Evolutionary conservation across 106 monocot species (phyloP), one percentile per base, ranked within the genome.

Genomic region (Dendrobium huoshanense): DNA sequence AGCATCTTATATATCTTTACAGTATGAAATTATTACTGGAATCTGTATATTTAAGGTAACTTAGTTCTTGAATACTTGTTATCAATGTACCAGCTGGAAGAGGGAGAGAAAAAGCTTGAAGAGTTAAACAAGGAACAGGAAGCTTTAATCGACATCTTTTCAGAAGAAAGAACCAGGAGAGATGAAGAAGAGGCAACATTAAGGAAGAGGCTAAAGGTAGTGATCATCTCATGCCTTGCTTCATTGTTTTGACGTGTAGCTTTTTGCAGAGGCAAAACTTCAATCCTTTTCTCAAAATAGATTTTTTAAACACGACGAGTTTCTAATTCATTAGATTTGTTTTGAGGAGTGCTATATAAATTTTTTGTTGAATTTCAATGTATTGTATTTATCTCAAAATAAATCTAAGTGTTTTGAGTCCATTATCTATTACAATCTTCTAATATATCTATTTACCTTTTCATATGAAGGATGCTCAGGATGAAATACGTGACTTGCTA

Each of bases 81-180:
- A 7, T 64, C 64, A 4, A 37, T 37, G 70, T 16, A 51, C 15
- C 70, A 82, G 82, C 72, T 78, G 8, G 77, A 82, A 78, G 72
- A 51, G 70, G 8, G 16, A 37, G 75, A 82, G 29, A 77, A 67
- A 72, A 77, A 47, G 77, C 51, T 78, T n/a, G 70, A 72, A 41
- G 82, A 78, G 27, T 51, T 72, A 54, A 77, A 29, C 47, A 82
- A 72, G 77, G 82, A 82, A 78, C 82, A 82, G 22, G 82, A 82
- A 55, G 82, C 82, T 24, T 70, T 82, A 54, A 67, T 82, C 9
- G 78, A 82, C 41, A 55, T 77, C 72, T 82, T 82, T 40, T 45
- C 70, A 16, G 82, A 77, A 54, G 82, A 82, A 82, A 82, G 82
- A 72, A 72, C 19, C 41, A 45, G 70, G 19, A 68, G 82, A 55